phyloP scores from a whole-genome alignment of 192 early-diverging fungal species.

The Coemansia javaensis region DNA sequence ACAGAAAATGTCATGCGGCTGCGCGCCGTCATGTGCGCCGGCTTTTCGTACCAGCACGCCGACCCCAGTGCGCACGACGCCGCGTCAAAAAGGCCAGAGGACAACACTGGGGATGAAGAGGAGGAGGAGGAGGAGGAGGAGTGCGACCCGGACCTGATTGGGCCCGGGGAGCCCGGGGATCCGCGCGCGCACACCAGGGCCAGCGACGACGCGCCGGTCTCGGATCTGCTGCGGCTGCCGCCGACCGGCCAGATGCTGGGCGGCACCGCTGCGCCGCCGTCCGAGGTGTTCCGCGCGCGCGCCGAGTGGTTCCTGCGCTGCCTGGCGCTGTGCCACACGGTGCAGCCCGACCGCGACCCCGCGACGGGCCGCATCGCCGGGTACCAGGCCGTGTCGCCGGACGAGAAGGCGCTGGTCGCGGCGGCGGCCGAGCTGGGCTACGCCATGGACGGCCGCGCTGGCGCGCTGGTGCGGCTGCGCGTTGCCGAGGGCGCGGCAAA shows the following conservation, averaged over 20 bases:
- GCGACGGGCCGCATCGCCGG: constrained; percentile 57
- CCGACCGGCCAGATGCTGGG: constrained; percentile 31
- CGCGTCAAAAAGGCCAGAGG: too few species aligned
- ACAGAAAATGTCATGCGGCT: constrained; percentile 86
- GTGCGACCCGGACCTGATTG: constrained; percentile 19
- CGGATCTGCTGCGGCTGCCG: constrained; percentile 29
- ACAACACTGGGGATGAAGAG: too few species aligned
- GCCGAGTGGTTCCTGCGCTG: constrained; percentile 66
- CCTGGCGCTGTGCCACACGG: constrained; percentile 79
- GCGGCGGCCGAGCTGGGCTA: constrained; percentile 75
- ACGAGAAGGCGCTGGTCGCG: constrained; percentile 76
- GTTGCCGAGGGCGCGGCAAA: constrained; percentile 20
- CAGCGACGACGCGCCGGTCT: constrained; percentile 35
- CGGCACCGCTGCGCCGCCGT: constrained; percentile 17
- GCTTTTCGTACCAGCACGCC: constrained; percentile 56
- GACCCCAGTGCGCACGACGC: too few species aligned
- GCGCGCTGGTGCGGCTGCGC: constrained; percentile 46
- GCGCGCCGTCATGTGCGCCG: constrained; percentile 60
- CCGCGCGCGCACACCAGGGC: constrained; percentile 26
- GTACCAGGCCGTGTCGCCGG: constrained; percentile 81
- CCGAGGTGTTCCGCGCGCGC: constrained; percentile 35
- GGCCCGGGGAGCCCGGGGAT: constrained; percentile 8
- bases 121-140: not conserved
- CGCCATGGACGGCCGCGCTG: constrained; percentile 57
- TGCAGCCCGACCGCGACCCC: constrained; percentile 65